phyloP scores from a whole-genome alignment of 805 yeast species.

The Novakomyces olei region DNA sequence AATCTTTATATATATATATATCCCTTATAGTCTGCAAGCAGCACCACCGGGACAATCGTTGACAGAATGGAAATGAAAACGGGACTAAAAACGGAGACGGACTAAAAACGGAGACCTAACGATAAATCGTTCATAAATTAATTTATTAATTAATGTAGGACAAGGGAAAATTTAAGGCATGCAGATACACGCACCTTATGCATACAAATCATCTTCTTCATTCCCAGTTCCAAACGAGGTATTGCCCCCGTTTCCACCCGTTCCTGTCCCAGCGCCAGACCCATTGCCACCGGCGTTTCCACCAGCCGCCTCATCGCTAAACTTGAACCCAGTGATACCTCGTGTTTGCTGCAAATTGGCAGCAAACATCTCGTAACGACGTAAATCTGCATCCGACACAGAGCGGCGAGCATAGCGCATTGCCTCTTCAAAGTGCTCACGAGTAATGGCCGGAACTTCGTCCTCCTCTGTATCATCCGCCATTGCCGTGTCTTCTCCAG shows the following conservation, averaged over 20 bases:
- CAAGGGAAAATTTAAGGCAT: too few species aligned
- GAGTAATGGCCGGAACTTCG: constrained; percentile 87
- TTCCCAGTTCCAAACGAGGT: constrained; percentile 27
- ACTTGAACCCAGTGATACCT: constrained; percentile 71
- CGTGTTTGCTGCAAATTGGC: constrained; percentile 91
- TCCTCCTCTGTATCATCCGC: constrained; percentile 74
- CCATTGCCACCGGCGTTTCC: constrained; percentile 13
- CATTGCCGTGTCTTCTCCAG: constrained; percentile 25
- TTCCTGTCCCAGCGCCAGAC: constrained; percentile 19
- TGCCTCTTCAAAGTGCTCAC: constrained; percentile 92
- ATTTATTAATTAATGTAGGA: too few species aligned
- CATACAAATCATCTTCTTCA: constrained; percentile 44
- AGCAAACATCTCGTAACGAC: constrained; percentile 87
- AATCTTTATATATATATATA: too few species aligned
- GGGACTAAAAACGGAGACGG: too few species aligned
- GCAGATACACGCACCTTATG: constrained; percentile 17
- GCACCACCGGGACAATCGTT: too few species aligned
- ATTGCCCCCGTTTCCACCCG: too few species aligned
- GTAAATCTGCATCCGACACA: constrained; percentile 87
- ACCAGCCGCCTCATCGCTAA: constrained; percentile 20
- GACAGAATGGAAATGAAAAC: too few species aligned
- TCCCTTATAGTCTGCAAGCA: too few species aligned
- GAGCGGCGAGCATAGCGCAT: constrained; percentile 98
- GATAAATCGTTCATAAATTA: too few species aligned
- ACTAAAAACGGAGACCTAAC: too few species aligned